These are phyloP conservation scores for Diplodia mutila DNA, from an alignment of 2,329 filamentous ascomycete species.

Conservation along the genomic window DNA sequence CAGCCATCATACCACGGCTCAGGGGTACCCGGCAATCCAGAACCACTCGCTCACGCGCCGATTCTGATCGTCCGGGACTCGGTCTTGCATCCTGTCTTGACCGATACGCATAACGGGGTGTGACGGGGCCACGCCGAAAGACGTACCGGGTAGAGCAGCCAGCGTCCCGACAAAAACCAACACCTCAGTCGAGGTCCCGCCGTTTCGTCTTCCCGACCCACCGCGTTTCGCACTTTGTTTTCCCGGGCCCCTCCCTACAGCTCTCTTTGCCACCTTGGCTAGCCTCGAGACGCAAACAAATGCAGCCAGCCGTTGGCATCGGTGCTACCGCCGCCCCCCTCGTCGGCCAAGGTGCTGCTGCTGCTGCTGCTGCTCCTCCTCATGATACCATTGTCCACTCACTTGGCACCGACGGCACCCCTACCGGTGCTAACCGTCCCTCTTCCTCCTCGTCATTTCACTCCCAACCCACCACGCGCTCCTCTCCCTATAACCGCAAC, in stretches of 20 bases:
- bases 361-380: neutral
- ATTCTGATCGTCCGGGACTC: neutral
- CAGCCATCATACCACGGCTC: neutral
- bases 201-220: neutral
- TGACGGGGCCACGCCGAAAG: neutral
- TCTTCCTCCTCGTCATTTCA: neutral
- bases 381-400: neutral
- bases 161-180: neutral
- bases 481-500: neutral
- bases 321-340: neutral
- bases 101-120: neutral
- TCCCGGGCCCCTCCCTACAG: neutral
- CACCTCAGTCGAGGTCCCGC: neutral
- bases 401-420: neutral
- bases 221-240: neutral
- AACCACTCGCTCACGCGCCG: neutral
- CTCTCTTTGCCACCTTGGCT: neutral
- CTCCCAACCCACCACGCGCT: neutral
- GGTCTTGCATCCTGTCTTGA: neutral
- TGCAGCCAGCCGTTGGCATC: slow-evolving; percentile 15
- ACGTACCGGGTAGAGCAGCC: neutral
- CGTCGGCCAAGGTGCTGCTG: neutral
- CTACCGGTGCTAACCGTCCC: neutral
- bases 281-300: neutral
- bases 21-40: neutral